These are phyloP conservation scores for Leccinellum albellum DNA, from an alignment of 768 basidiomycete genomes.

Conservation along the genomic window DNA sequence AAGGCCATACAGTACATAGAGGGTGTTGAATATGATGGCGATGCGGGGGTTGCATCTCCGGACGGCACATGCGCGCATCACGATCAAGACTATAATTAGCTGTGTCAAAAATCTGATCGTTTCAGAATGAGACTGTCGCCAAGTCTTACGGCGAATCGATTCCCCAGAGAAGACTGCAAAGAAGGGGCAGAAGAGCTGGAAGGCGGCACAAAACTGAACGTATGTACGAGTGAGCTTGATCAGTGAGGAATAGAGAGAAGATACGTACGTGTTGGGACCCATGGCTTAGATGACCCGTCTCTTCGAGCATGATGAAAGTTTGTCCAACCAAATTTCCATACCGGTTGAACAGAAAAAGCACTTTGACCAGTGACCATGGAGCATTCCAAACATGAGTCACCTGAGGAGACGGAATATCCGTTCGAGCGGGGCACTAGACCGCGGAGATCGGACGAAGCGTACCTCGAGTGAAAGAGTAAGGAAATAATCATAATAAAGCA, in stretches of 20 bases:
- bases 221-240: background rate
- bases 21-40: background rate
- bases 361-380: conserved; percentile 13
- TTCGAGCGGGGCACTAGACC: background rate
- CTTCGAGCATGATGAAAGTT: conserved; percentile 18
- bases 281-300: conserved; percentile 17
- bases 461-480: conserved; percentile 28
- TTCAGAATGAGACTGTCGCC: background rate
- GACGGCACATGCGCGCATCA: conserved; percentile 24
- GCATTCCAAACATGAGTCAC: conserved; percentile 15
- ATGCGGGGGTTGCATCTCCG: conserved; percentile 9
- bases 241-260: background rate
- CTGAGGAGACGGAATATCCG: conserved; percentile 5
- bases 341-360: conserved; percentile 12
- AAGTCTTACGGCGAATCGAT: conserved; percentile 21
- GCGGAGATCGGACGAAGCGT: background rate
- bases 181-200: background rate
- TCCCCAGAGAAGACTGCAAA: conserved; percentile 16
- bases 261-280: conserved; percentile 13
- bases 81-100: conserved; percentile 17
- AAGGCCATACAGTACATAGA: conserved; percentile 13
- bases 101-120: background rate
- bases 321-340: conserved; percentile 21
- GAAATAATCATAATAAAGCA: conserved; percentile 27
- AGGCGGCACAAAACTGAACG: conserved; percentile 15